phyloP scores from a whole-genome alignment of 768 basidiomycete genomes.

The Termitomyces sp. region DNA sequence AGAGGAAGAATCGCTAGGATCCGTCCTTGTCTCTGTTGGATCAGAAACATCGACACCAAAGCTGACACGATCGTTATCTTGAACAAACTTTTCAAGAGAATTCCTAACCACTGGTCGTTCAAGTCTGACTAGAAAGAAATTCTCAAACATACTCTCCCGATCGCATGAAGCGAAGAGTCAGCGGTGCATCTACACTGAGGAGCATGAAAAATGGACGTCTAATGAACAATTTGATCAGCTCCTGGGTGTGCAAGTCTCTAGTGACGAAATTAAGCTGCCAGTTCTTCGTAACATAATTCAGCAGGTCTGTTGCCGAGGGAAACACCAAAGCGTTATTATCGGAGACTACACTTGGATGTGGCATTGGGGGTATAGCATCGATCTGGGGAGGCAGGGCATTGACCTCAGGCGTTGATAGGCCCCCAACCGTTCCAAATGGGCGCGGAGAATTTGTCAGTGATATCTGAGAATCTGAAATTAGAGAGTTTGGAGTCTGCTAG shows the following conservation, averaged over 20 bases:
- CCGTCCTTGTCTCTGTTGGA: conserved; percentile 9
- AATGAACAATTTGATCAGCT: conserved; percentile 60
- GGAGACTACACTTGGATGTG: neutral
- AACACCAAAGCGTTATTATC: conserved; percentile 28
- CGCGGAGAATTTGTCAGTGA: neutral
- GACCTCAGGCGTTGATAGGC: neutral
- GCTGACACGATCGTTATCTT: conserved; percentile 59
- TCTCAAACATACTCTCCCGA: conserved; percentile 37
- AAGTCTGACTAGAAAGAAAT: neutral
- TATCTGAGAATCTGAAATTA: neutral
- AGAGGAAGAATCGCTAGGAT: conserved; percentile 15
- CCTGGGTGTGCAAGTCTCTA: conserved; percentile 50
- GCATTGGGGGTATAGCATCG: conserved; percentile 6
- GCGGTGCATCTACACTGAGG: conserved; percentile 76
- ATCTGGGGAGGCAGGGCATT: neutral
- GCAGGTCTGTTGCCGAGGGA: conserved; percentile 42
- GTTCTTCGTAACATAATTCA: conserved; percentile 71
- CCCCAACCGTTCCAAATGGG: neutral
- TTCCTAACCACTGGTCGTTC: conserved; percentile 4
- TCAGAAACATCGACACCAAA: conserved; percentile 40
- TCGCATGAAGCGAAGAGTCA: conserved; percentile 62
- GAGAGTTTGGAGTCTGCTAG: neutral
- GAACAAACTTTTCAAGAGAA: conserved; percentile 70
- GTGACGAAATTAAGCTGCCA: conserved; percentile 86
- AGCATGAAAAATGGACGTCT: conserved; percentile 91